Percentiles rank a stretch among this genome's conserved stretches.
These are phyloP conservation scores for Podospora fimiseda DNA, from an alignment of 495 filamentous ascomycete species.

Conservation along the genomic window DNA sequence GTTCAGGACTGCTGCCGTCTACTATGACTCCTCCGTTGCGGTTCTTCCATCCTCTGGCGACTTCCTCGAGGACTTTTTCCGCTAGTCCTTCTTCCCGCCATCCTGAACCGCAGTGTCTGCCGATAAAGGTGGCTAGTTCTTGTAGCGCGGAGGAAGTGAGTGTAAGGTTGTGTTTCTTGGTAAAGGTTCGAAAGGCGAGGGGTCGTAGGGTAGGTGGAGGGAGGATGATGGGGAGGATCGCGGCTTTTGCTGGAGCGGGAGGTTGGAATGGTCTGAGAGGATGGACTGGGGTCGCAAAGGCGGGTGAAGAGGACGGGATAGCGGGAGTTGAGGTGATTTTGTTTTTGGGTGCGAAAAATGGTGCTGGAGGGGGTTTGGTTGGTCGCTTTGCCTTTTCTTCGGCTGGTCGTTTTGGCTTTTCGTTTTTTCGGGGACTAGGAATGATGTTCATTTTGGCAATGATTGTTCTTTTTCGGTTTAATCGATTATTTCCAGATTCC, in stretches of 20 bases:
- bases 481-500: neutral
- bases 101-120: conserved; percentile 86
- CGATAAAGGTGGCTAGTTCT: conserved; percentile 79
- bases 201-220: conserved; percentile 82
- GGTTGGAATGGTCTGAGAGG: conserved; percentile 56
- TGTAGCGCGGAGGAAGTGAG: conserved; percentile 83
- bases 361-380: conserved; percentile 25
- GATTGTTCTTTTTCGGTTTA: neutral
- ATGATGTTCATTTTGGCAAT: conserved; percentile 23
- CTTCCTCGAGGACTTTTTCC: conserved; percentile 86
- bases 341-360: conserved; percentile 38
- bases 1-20: conserved; percentile 66
- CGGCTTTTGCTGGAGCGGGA: conserved; percentile 53
- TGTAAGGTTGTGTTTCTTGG: conserved; percentile 93
- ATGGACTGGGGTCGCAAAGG: conserved; percentile 76
- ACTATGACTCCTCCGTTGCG: conserved; percentile 80
- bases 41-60: conserved; percentile 84
- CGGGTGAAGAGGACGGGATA: conserved; percentile 83
- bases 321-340: conserved; percentile 31
- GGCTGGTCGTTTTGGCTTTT: conserved; percentile 16
- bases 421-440: conserved; percentile 24
- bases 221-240: conserved; percentile 80
- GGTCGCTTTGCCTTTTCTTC: conserved; percentile 6
- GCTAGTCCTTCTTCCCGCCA: conserved; percentile 94
- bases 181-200: conserved; percentile 90